Base-by-base conservation (phyloP, 1,284 basidiomycete species). In the Lentinula novae-zelandiae region DNA sequence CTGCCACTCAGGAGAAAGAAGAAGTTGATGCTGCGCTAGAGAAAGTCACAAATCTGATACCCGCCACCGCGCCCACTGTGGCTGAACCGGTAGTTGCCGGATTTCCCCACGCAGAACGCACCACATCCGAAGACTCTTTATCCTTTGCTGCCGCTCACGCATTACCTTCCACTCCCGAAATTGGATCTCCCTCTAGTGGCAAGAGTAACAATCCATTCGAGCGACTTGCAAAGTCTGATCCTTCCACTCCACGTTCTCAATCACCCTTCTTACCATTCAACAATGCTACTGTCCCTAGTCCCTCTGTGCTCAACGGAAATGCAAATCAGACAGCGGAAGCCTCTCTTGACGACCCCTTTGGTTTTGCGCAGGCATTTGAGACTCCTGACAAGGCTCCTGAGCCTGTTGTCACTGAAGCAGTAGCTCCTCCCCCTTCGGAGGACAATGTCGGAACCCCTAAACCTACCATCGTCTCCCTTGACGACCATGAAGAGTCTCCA, bases 161-260 rank as follows among this genome's bases (percentile, higher is more conserved):
- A 2, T 78, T 93, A 12, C 92, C 92, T 1, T 69, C 74, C 10
- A 87, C 90, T 0, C 91, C 92, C 13, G 84, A 86, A 33, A 68
- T 73, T 66, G 62, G 80, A 7, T 61, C 68, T 34, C 66, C 73
- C 68, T 64, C 73, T 64, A 53, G 81, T 75, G 40, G 79, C 49
- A 89, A 91, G 75, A 95, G 92, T 68, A 96, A 89, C 68, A 99
- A 99, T 72, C 96, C 96, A 0, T 99, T 99, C 70, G 96, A 95
- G 65, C 79, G 91, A 46, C 75, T 96, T 53, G 78, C 78, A 0
- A 77, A 78, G 72, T 73, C 78, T 33, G 79, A 78, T 9, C 68
- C 76, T 36, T 72, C 78, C 1, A 78, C 75, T 12, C 79, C 80
- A 53, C 80, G 82, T 48, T 78, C 85, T 2, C 78, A 83, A 64